Evolutionary conservation across 1,284 basidiomycete genomes (phyloP).

Genomic region (Coriolopsis trogii): DNA sequence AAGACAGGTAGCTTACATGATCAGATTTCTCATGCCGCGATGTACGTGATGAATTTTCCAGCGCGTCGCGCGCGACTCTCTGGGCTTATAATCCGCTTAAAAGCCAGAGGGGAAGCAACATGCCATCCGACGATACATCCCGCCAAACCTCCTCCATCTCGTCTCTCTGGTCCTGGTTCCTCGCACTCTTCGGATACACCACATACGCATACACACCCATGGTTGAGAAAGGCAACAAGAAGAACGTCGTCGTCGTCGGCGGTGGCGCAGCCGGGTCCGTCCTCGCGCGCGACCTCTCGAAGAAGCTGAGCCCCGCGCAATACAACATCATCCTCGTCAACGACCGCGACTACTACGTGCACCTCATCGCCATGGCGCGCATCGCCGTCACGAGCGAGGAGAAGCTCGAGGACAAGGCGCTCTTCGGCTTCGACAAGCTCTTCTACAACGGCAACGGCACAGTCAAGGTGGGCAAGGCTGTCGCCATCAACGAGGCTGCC

Average conservation of each 20-base stretch:
- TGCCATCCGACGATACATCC: constrained; percentile 8
- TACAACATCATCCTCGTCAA: constrained; percentile 41
- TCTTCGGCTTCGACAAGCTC: constrained; percentile 48
- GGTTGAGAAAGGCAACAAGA: constrained; percentile 21
- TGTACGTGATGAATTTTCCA: too few species aligned
- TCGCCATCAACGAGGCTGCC: constrained; percentile 43
- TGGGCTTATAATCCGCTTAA: background rate
- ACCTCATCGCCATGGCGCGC: constrained; percentile 38
- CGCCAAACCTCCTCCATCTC: background rate
- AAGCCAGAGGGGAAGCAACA: background rate
- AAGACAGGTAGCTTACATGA: too few species aligned
- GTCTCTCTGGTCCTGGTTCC: constrained; percentile 2
- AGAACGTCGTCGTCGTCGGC: constrained; percentile 42
- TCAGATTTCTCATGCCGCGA: too few species aligned
- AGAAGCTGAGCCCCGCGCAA: constrained; percentile 34
- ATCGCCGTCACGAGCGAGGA: constrained; percentile 36
- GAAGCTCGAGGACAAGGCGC: constrained; percentile 36
- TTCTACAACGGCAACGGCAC: constrained; percentile 50
- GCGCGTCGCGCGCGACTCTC: background rate
- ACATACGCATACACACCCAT: constrained; percentile 2
- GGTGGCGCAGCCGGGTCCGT: constrained; percentile 38
- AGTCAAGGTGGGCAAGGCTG: constrained; percentile 46
- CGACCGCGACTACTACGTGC: constrained; percentile 36
- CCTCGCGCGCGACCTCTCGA: constrained; percentile 35
- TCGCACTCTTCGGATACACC: constrained; percentile 18